These are phyloP conservation scores for Anethum foeniculum DNA, from an alignment of 140 eudicot genomes.

Conservation along the genomic window DNA sequence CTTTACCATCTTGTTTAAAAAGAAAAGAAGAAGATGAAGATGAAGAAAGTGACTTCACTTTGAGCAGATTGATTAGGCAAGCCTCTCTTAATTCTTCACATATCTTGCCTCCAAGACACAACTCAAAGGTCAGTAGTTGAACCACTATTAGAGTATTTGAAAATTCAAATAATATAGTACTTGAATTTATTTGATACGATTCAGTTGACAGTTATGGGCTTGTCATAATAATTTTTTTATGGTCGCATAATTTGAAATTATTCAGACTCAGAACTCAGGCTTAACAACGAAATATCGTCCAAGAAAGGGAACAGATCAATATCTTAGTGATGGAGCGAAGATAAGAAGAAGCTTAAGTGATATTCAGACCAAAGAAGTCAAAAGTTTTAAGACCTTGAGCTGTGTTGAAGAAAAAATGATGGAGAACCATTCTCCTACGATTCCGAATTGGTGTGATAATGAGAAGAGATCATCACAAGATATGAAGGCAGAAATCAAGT, in stretches of 20 bases:
- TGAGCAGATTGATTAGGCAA: slow-evolving; percentile 74
- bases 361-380: slow-evolving; percentile 23
- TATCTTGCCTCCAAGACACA: slow-evolving; percentile 33
- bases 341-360: slow-evolving; percentile 26
- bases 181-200: background rate
- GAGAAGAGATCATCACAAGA: background rate
- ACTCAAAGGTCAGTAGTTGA: slow-evolving; percentile 38
- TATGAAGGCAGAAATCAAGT: slow-evolving; percentile 40
- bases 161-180: background rate
- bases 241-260: background rate
- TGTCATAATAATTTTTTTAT: background rate
- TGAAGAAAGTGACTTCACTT: slow-evolving; percentile 54
- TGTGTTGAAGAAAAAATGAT: slow-evolving; percentile 1
- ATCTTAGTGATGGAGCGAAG: slow-evolving; percentile 16
- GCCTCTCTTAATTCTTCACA: slow-evolving; percentile 54
- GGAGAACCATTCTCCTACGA: background rate
- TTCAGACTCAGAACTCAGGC: slow-evolving; percentile 35
- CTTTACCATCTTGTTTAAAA: slow-evolving; percentile 15
- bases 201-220: background rate
- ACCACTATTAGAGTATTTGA: background rate
- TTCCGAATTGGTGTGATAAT: background rate
- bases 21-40: slow-evolving; percentile 25
- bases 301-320: slow-evolving; percentile 22
- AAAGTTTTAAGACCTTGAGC: slow-evolving; percentile 31
- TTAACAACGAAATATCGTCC: slow-evolving; percentile 28